Base-by-base conservation (phyloP, 2,329 filamentous ascomycete species). In the Talaromyces sp. region DNA sequence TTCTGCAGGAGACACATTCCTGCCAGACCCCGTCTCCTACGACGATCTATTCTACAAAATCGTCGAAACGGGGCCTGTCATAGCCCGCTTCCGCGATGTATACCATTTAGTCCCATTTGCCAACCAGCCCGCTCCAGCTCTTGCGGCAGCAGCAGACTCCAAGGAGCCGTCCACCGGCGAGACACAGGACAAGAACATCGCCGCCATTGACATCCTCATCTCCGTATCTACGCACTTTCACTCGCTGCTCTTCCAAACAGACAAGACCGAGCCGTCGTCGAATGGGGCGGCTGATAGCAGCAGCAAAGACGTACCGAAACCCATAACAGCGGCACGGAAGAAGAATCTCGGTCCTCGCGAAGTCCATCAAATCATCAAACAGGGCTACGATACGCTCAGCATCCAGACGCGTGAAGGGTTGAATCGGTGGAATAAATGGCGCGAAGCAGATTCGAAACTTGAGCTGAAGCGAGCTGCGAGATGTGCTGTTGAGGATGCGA, bases 21-120 rank as follows among this genome's bases (percentile, higher is more conserved):
- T 99, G 8, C 95, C 93, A 0, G 90, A 90, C 31, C 88, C 92
- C 0, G 85, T 89, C 19, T 88, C 91, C 1, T 98, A 98, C 74
- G 95, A 99, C 69, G 95, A 99, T 70, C 82, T 99, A 0, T 98
- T 99, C 78, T 99, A 99, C 84, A 99, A 99, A 77, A 84, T 98
- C 1, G 92, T 98, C 27, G 95, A 99, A 75, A 90, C 89, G 1
- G 91, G 93, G 11, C 91, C 96, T 55, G 84, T 91, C 13, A 82
- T 98, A 24, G 79, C 83, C 32, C 91, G 90, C 70, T 96, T 98
- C 77, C 86, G 91, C 46, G 86, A 92, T 64, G 88, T 85, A 10
- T 98, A 95, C 73, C 77, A 79, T 4, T 70, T 82, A 24, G 71
- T 72, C 29, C 26, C 49, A 19, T 55, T 53, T 55, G 31, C 29